Conservation (phyloP, 805 yeast species). For the Candida tibetensis region DNA sequence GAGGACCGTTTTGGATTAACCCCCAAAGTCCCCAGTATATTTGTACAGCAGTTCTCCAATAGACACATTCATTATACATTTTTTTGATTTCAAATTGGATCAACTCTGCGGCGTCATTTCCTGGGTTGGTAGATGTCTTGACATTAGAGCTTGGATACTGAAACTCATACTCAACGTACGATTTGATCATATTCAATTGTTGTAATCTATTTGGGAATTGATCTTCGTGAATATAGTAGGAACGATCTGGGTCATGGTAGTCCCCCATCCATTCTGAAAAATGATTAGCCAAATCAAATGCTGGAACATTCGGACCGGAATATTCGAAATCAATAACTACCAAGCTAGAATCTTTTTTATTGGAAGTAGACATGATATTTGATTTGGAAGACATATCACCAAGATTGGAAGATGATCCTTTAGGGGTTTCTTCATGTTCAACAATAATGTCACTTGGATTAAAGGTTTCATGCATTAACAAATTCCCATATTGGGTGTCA, state of each 20-base stretch:
- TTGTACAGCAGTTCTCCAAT: slow-evolving; percentile 81
- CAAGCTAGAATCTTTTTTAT: slow-evolving; percentile 47
- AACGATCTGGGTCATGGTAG: slow-evolving; percentile 60
- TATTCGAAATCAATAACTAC: slow-evolving; percentile 97
- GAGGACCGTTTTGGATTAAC: slow-evolving; percentile 67
- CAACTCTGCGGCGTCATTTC: slow-evolving; percentile 21
- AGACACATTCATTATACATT: slow-evolving; percentile 60
- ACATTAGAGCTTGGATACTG: slow-evolving; percentile 34
- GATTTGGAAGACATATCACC: neutral
- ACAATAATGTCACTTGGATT: slow-evolving; percentile 45
- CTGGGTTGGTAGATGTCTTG: slow-evolving; percentile 12
- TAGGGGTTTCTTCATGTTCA: slow-evolving; percentile 8
- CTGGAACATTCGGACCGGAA: slow-evolving; percentile 86
- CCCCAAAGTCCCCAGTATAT: slow-evolving; percentile 93
- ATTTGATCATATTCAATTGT: slow-evolving; percentile 64
- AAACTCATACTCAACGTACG: slow-evolving; percentile 69
- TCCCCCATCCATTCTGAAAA: slow-evolving; percentile 97
- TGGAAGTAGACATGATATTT: slow-evolving; percentile 25
- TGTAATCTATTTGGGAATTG: slow-evolving; percentile 68
- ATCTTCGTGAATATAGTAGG: slow-evolving; percentile 52
- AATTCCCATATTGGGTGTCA: slow-evolving; percentile 95
- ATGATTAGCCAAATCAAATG: slow-evolving; percentile 89
- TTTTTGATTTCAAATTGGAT: slow-evolving; percentile 43
- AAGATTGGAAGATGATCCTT: neutral
- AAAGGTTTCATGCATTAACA: slow-evolving; percentile 59